These are phyloP conservation scores for Lasiodiplodia hormozganensis DNA, from an alignment of 2,329 filamentous ascomycete genomes.

Conservation along the genomic window DNA sequence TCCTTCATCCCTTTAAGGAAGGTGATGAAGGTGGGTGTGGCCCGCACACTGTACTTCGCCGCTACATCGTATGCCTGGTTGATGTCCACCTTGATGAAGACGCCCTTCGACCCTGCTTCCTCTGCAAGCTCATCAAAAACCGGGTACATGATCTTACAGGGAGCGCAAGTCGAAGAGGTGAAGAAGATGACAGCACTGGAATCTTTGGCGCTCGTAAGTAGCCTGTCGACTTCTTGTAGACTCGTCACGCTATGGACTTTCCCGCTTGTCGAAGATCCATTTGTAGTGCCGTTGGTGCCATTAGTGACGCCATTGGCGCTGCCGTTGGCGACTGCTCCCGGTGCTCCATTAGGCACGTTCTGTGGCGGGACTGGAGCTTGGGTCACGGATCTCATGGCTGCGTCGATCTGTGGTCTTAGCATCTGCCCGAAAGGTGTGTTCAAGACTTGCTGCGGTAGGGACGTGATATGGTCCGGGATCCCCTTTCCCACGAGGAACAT, in stretches of 20 bases:
- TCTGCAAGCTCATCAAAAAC: conserved; percentile 80
- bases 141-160: conserved; percentile 84
- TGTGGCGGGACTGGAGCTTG: conserved; percentile 60
- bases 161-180: conserved; percentile 84
- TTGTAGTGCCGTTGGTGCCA: background rate
- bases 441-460: conserved; percentile 83
- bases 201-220: conserved; percentile 65
- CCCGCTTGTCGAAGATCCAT: background rate
- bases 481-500: conserved; percentile 88
- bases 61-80: conserved; percentile 69
- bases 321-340: conserved; percentile 33
- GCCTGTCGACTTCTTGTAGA: conserved; percentile 64
- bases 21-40: conserved; percentile 89
- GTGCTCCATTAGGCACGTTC: conserved; percentile 33
- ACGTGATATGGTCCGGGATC: conserved; percentile 86
- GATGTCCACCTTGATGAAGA: conserved; percentile 85
- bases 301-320: conserved; percentile 30
- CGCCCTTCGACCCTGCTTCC: conserved; percentile 70
- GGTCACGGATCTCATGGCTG: conserved; percentile 67
- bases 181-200: conserved; percentile 89
- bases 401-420: conserved; percentile 78
- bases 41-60: conserved; percentile 70
- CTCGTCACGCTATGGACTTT: conserved; percentile 68
- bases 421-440: conserved; percentile 88
- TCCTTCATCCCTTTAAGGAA: conserved; percentile 78